Conservation (phyloP, 1,139 yeast species). For the Debaryomycetaceae sp. region DNA sequence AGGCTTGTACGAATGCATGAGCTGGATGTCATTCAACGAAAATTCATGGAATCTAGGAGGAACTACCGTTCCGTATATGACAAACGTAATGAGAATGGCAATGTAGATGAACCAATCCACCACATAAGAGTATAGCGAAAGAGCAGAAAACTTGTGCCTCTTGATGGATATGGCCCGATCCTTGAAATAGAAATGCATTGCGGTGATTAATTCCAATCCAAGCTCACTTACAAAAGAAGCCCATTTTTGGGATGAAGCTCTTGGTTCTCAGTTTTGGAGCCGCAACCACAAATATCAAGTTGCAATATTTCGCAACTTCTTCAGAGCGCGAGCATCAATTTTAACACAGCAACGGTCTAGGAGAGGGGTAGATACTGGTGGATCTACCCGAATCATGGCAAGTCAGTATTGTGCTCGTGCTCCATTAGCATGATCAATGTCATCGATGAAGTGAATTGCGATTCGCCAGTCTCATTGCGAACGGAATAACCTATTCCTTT, state of each 20-base stretch:
- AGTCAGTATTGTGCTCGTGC: too few species aligned
- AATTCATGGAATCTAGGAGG: constrained; percentile 44
- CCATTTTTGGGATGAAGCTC: not conserved
- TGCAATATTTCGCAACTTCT: not conserved
- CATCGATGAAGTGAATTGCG: too few species aligned
- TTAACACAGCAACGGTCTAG: too few species aligned
- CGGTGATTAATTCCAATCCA: not conserved
- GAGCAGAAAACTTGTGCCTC: constrained; percentile 16
- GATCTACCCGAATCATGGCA: too few species aligned
- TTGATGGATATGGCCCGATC: constrained; percentile 6
- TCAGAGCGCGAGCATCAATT: not conserved
- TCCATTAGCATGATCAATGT: too few species aligned
- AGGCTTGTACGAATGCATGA: constrained; percentile 30
- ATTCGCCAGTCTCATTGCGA: too few species aligned
- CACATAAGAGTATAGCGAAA: constrained; percentile 29
- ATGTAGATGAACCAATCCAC: constrained; percentile 34
- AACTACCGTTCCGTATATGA: constrained; percentile 28
- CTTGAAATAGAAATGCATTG: constrained; percentile 2
- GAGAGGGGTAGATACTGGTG: too few species aligned
- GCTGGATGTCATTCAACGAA: constrained; percentile 25
- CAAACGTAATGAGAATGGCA: constrained; percentile 16
- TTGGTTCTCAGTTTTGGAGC: not conserved
- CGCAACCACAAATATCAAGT: not conserved
- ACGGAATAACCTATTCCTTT: too few species aligned
- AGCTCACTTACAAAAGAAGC: not conserved